Evolutionary conservation across 2,329 filamentous ascomycete genomes (phyloP).

Genomic region (Colletotrichum incanum): DNA sequence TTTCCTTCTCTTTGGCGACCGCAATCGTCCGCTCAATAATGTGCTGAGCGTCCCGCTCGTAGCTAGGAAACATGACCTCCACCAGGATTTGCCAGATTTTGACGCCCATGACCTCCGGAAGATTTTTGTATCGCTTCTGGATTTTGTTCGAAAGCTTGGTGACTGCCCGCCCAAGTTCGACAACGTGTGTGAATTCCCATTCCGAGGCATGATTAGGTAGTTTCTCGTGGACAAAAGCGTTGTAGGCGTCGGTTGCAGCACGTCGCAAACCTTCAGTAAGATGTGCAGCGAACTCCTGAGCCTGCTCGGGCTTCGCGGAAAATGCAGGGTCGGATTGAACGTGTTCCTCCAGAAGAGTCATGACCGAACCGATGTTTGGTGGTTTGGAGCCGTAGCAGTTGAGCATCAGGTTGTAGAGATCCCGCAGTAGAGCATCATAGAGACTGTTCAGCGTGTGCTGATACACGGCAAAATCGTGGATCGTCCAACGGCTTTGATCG

Average conservation of each 20-base stretch:
- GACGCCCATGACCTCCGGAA: conserved; percentile 87
- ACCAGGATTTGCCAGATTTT: conserved; percentile 79
- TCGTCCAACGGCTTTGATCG: conserved; percentile 75
- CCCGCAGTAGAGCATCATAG: conserved; percentile 86
- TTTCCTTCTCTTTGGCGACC: conserved; percentile 76
- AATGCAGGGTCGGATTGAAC: conserved; percentile 86
- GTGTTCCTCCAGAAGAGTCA: conserved; percentile 87
- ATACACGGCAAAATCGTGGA: conserved; percentile 79
- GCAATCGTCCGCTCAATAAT: conserved; percentile 87
- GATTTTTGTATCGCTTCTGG: conserved; percentile 91
- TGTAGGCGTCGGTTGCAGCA: conserved; percentile 85
- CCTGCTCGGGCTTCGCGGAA: conserved; percentile 77
- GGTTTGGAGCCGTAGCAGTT: conserved; percentile 92
- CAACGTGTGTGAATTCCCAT: conserved; percentile 93
- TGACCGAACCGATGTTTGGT: conserved; percentile 82
- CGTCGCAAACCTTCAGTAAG: conserved; percentile 81
- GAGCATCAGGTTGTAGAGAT: conserved; percentile 90
- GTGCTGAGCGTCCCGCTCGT: conserved; percentile 89
- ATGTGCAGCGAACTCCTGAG: conserved; percentile 79
- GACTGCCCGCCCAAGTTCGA: conserved; percentile 88
- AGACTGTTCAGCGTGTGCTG: conserved; percentile 81
- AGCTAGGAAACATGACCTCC: conserved; percentile 88
- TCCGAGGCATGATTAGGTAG: conserved; percentile 85
- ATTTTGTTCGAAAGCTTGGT: conserved; percentile 90
- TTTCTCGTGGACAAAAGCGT: conserved; percentile 82